Evolutionary conservation across 345 rosid species (phyloP), one percentile per base, ranked within the genome.

Genomic region (Citrus australasica): DNA sequence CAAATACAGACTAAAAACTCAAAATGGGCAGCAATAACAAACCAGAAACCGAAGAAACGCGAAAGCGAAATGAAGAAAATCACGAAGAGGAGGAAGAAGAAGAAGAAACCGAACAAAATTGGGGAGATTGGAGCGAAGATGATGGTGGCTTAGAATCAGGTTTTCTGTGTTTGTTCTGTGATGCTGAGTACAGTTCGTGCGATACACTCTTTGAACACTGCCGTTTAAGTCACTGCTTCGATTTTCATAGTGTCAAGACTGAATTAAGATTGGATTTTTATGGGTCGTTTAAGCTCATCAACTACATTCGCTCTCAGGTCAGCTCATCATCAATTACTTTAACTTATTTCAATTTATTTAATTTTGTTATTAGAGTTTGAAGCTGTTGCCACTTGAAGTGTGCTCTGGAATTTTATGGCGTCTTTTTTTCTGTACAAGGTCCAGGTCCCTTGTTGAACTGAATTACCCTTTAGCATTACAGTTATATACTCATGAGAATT

Each of bases 291-390:
- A 95, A 91, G 91, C 95, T 95, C 83, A 87, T 95, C 84, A 95
- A 93, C 85, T 94, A 89, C 79, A 85, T 91, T 59, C 90, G 98
- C 48, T 93, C 90, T 74, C 91, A 88, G 92, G 98, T 93, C 82
- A 27, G 84, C 48, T 93, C 82, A 27, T 83, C 48, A 11, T 32
- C 4, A 7, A 24, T 67, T 35, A 27, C 60, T 11, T 46, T 53
- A 40, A 71, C 14, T 62, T 22, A 19, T 21, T 58, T 58, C 11
- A 6, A 7, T 58, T 58, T 58, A 21, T 0, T 58, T 58, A 22
- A n/a, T 58, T 22, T 58, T 58, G 4, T 58, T n/a, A 58, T 58
- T 8, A 22, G 58, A 17, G 58, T 53, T 53, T 17, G 58, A 53
- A 53, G 5, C 7, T 53, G 58, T 16, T 53, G 58, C 17, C 51